These are phyloP conservation scores for Gentiana dahurica DNA, from an alignment of 257 asterid species.

Conservation along the genomic window DNA sequence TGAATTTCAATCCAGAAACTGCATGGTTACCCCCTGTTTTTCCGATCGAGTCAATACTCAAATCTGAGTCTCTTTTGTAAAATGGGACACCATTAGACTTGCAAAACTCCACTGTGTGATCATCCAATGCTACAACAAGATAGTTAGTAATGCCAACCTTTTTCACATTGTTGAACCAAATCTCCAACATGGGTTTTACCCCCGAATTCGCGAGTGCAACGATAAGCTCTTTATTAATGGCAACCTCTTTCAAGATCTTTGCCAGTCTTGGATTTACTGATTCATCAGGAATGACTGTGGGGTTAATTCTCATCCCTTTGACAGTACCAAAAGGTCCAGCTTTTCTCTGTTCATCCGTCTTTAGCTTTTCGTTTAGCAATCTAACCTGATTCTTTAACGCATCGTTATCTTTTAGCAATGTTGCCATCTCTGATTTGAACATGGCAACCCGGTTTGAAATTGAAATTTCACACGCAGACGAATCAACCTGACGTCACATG, in stretches of 20 bases:
- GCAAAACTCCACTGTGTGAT: slow-evolving; percentile 42
- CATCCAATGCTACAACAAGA: slow-evolving; percentile 73
- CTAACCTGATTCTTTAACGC: slow-evolving; percentile 50
- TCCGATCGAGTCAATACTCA: slow-evolving; percentile 43
- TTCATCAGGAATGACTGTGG: slow-evolving; percentile 54
- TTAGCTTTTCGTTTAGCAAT: slow-evolving; percentile 49
- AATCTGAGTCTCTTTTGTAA: slow-evolving; percentile 60
- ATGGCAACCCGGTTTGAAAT: slow-evolving; percentile 21
- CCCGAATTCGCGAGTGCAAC: slow-evolving; percentile 78
- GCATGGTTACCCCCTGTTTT: slow-evolving; percentile 57
- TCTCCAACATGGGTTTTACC: slow-evolving; percentile 48
- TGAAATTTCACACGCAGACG: slow-evolving; percentile 39
- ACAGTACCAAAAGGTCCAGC: slow-evolving; percentile 74
- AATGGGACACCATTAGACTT: slow-evolving; percentile 49
- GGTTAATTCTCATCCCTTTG: slow-evolving; percentile 60
- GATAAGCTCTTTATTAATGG: slow-evolving; percentile 53
- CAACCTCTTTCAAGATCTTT: slow-evolving; percentile 45
- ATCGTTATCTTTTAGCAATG: slow-evolving; percentile 35
- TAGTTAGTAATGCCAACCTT: slow-evolving; percentile 53
- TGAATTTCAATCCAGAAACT: slow-evolving; percentile 64
- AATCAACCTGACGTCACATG: slow-evolving; percentile 34
- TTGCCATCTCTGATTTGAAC: slow-evolving; percentile 42
- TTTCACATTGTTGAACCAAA: slow-evolving; percentile 57
- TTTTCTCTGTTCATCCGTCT: slow-evolving; percentile 41
- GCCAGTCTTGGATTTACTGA: slow-evolving; percentile 66